A percentile compares a stretch with the other conserved stretches of the same genome.
Conservation (phyloP, 2,329 filamentous ascomycete species). For the Mariannaea sp. region DNA sequence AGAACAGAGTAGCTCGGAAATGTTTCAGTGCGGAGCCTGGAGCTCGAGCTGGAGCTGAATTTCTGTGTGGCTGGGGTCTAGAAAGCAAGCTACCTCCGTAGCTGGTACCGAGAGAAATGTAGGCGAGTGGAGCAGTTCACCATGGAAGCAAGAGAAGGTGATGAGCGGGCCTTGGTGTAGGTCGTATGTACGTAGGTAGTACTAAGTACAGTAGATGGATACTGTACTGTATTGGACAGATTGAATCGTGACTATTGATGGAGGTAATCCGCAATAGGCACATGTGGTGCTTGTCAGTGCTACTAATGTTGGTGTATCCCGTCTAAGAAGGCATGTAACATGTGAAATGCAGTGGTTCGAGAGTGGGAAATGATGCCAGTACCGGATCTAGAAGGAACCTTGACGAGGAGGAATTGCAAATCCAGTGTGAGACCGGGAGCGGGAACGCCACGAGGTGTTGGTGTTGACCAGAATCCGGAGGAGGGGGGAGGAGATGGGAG, state of each 20-base stretch:
- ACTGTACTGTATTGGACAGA: constrained; percentile 2
- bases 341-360: constrained; percentile 4
- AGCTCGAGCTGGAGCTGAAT: not conserved
- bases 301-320: too few relatives aligned
- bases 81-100: not conserved
- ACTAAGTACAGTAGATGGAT: not conserved
- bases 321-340: too few relatives aligned
- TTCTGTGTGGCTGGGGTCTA: constrained; percentile 18
- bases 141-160: not conserved
- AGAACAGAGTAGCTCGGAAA: constrained; percentile 7
- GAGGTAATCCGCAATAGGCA: constrained; percentile 2
- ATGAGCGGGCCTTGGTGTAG: constrained; percentile 11
- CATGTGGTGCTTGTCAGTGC: not conserved
- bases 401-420: not conserved
- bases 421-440: constrained; percentile 4
- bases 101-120: constrained; percentile 12
- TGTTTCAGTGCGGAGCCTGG: constrained; percentile 5
- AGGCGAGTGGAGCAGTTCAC: constrained; percentile 4
- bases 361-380: constrained; percentile 1
- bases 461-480: not conserved
- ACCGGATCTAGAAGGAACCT: not conserved
- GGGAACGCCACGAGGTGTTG: not conserved
- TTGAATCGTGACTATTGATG: not conserved
- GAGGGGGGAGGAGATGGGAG: not conserved
- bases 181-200: not conserved